Base-by-base conservation (phyloP, 2,329 filamentous ascomycete genomes). In the Trichoderma arundinaceum region DNA sequence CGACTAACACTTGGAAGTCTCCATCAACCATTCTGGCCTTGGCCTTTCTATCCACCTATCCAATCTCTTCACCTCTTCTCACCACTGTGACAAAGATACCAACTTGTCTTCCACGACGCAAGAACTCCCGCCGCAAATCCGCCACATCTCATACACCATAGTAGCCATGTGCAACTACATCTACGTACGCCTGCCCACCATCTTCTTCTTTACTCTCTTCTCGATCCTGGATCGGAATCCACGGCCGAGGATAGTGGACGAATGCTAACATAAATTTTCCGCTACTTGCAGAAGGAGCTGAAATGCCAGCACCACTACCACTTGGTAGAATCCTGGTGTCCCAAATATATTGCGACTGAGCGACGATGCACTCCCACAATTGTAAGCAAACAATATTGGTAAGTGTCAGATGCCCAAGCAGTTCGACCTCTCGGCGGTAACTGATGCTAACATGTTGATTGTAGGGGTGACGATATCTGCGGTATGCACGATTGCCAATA, bases 241-340 rank as follows among this genome's bases (percentile, higher is more conserved):
- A 19, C 13, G 32, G 32, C 22, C 32, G 3, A 41, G n/a, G n/a
- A 33, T 44, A 1, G 28, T 41, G 7, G 28, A 44, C 32, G 17
- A 22, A 19, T 51, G 59, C 69, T 71, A 64, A 70, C 68, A 43
- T 28, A 7, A 41, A 32, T 3, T 17, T 7, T 41, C 48, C 12
- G 46, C 49, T 28, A n/a, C 28, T 52, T 41, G 22, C 68, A 84
- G 82, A 82, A 83, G 66, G 81, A 84, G 67, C 78, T 84, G 67
- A 82, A 82, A 74, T 84, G 83, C 68, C 78, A 82, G 68, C 77
- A 79, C 62, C 81, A 84, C 73, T 83, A 82, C 75, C 83, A 84
- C 69, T 72, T 80, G 68, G 79, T 81, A 64, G 79, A 80, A 67
- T 80, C 79, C 32, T 81, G 79, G 79, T 81, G 79, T 59, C 74